These are phyloP conservation scores for Blumeria graminis DNA, from an alignment of 2,329 filamentous ascomycete species.

Conservation along the genomic window DNA sequence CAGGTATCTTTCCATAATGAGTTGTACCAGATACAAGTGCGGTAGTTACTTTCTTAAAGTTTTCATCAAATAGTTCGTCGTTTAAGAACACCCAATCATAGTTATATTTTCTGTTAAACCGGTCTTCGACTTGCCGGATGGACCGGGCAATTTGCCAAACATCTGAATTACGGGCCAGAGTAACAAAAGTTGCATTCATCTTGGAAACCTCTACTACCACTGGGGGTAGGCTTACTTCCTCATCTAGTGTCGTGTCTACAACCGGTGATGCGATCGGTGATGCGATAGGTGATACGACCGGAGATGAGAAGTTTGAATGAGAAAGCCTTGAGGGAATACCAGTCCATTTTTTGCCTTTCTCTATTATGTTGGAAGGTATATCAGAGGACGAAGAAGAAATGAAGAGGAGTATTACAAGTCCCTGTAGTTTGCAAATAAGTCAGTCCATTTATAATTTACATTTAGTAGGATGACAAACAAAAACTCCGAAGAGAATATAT, in stretches of 20 bases:
- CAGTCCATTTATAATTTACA: not conserved
- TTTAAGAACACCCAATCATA: conserved; percentile 99
- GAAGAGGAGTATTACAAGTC: conserved; percentile 57
- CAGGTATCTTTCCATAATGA: conserved; percentile 68
- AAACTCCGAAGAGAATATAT: conserved; percentile 59
- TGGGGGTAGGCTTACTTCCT: not conserved
- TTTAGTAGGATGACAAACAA: conserved; percentile 31
- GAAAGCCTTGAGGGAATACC: conserved; percentile 11
- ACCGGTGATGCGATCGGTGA: not conserved
- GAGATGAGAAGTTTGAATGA: not conserved
- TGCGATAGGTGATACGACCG: conserved; percentile 5
- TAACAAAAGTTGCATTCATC: conserved; percentile 95
- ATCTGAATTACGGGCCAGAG: conserved; percentile 76
- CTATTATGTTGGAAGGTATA: conserved; percentile 10
- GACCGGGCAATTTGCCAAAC: conserved; percentile 93
- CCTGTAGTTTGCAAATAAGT: conserved; percentile 16
- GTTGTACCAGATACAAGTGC: conserved; percentile 83
- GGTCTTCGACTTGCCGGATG: conserved; percentile 89
- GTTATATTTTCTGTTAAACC: conserved; percentile 89
- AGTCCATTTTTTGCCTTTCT: conserved; percentile 8
- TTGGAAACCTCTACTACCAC: conserved; percentile 34
- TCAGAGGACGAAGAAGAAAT: conserved; percentile 37
- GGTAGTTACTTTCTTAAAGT: conserved; percentile 77
- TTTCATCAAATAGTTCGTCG: conserved; percentile 77
- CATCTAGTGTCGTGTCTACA: not conserved